Conservation (phyloP, 2,329 filamentous ascomycete genomes). For the Elsinoe necatrix region DNA sequence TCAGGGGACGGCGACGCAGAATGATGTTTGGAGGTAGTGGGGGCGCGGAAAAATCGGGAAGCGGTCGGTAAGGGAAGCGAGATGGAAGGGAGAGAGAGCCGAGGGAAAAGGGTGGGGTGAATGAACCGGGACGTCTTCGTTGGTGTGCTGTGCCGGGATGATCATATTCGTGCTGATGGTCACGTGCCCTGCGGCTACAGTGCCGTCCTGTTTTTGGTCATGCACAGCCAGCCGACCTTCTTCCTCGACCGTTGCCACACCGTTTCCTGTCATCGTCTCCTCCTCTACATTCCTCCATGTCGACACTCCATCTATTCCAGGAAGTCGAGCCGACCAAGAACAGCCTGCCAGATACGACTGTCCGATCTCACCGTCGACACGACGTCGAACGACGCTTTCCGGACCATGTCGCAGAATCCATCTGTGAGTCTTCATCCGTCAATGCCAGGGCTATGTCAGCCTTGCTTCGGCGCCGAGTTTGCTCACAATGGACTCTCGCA, state of each 20-base stretch:
- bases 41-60: neutral
- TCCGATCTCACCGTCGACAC: too few relatives aligned
- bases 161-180: too few relatives aligned
- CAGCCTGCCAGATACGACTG: too few relatives aligned
- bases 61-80: neutral
- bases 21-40: conserved; percentile 33
- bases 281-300: too few relatives aligned
- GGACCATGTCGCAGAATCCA: too few relatives aligned
- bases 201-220: neutral
- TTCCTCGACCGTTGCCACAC: neutral
- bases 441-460: neutral
- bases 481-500: neutral
- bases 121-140: neutral
- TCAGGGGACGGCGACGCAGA: conserved; percentile 28
- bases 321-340: too few relatives aligned
- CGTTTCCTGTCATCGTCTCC: neutral
- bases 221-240: neutral
- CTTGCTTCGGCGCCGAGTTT: neutral
- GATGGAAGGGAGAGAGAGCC: neutral
- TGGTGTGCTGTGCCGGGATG: too few relatives aligned
- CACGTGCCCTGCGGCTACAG: neutral
- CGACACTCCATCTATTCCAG: too few relatives aligned
- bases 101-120: neutral
- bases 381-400: too few relatives aligned
- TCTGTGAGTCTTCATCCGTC: neutral